Evolutionary conservation across 2,329 filamentous ascomycete species (phyloP), one percentile per base, ranked within the genome.

Genomic region (Gremmenia infestans): DNA sequence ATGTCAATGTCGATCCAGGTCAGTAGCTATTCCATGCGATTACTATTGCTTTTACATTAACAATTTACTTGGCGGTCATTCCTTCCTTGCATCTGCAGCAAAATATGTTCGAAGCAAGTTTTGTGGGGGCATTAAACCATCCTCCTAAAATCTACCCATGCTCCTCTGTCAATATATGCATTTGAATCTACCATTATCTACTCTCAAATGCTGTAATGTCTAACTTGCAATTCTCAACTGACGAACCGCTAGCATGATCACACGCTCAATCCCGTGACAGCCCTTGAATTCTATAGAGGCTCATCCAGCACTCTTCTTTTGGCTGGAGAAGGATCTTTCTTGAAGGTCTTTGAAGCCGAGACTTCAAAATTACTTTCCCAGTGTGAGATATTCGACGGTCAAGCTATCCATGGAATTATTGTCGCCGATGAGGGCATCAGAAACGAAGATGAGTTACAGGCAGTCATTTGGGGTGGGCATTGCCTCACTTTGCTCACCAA

Each of bases 361-460:
- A 67, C 64, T 5, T 72, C 68, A 4, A 67, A 58, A 22, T 68
- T 76, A 9, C 61, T 76, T 36, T 74, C 72, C 50, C 72, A 73
- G 49, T 66, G 80, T 50, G 71, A 71, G 23, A 72, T 91, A 32
- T 92, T 94, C 65, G 66, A 72, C 15, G 77, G 78, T n/a, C 88
- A 93, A 68, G 75, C 83, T 3, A 82, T 94, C 50, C 90, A 94
- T 70, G 89, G 89, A 2, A 83, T 93, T 53, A 71, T 76, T n/a
- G 71, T 83, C 25, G 62, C 65, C 51, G 69, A 63, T 14, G 55
- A 57, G 8, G 56, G 53, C 28, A 25, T 48, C 1, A 58, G 47
- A 17, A 4, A 35, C 6, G 43, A 47, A 11, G 48, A 60, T 55
- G 58, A 56, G 42, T 23, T 67, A 5, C 63, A 71, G 43, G 61